phyloP scores from a whole-genome alignment of 2,329 filamentous ascomycete species.

The Penicillium sclerotiorum region DNA sequence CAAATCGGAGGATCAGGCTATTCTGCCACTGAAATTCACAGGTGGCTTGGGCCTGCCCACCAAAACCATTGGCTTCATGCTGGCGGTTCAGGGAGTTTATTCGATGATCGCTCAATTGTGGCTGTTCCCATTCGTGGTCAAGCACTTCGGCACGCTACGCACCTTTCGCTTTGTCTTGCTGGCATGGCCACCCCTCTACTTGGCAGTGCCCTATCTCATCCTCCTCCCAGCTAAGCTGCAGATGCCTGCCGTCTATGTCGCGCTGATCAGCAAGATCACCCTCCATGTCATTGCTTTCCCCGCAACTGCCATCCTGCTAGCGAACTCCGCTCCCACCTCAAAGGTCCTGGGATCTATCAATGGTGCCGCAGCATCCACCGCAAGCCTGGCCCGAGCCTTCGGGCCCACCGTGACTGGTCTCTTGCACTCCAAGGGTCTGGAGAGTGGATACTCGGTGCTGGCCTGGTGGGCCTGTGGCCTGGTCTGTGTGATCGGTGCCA shows the following conservation, averaged over 20 bases:
- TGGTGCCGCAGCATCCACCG: conserved; percentile 86
- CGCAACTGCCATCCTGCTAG: conserved; percentile 82
- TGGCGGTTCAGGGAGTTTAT: conserved; percentile 85
- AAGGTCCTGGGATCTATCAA: conserved; percentile 89
- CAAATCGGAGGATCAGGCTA: conserved; percentile 51
- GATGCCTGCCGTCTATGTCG: conserved; percentile 72
- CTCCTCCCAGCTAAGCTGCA: conserved; percentile 73
- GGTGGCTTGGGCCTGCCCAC: conserved; percentile 84
- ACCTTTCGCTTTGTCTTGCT: conserved; percentile 81
- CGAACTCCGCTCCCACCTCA: conserved; percentile 82
- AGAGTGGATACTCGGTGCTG: conserved; percentile 79
- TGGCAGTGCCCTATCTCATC: conserved; percentile 85
- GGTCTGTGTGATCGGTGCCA: conserved; percentile 73
- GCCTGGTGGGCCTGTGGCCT: conserved; percentile 90
- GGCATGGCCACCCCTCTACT: conserved; percentile 84
- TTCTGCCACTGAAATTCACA: conserved; percentile 83
- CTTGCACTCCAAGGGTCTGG: conserved; percentile 78
- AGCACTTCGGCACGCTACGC: conserved; percentile 73
- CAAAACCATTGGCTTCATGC: conserved; percentile 81
- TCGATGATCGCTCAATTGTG: conserved; percentile 85
- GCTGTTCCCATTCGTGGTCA: conserved; percentile 77
- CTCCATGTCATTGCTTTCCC: conserved; percentile 91
- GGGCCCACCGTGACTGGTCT: conserved; percentile 86
- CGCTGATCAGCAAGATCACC: conserved; percentile 90
- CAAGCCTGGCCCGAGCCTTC: conserved; percentile 83